These are phyloP conservation scores for Aristolochia fimbriata DNA, from an alignment of 164 flowering plant species.

Conservation along the genomic window DNA sequence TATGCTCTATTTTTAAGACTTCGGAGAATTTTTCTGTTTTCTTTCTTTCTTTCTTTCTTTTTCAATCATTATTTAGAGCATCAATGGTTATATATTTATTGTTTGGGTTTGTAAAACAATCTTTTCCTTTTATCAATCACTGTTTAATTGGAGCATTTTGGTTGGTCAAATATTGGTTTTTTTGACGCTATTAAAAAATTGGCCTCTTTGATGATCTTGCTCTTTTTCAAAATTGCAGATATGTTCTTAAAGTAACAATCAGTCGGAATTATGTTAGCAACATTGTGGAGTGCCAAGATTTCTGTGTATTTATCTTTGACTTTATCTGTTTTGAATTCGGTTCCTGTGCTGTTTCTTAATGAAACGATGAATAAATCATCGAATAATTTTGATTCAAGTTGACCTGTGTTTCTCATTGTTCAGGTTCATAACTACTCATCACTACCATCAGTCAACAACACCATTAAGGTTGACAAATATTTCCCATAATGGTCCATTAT, in stretches of 20 bases:
- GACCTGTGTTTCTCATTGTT: constrained; percentile 6
- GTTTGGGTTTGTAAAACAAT: no score
- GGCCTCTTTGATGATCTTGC: no score
- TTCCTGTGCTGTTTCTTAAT: not conserved
- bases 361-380: not conserved
- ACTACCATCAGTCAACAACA: constrained; percentile 72
- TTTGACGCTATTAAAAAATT: no score
- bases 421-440: constrained; percentile 84
- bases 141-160: no score
- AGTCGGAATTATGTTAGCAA: constrained; percentile 81
- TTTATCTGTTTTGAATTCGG: not conserved
- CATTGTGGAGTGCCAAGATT: constrained; percentile 78
- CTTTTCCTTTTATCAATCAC: no score
- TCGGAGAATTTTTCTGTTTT: not conserved
- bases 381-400: not conserved
- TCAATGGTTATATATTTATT: no score
- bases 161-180: no score
- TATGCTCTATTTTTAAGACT: constrained; percentile 14
- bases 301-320: constrained; percentile 41
- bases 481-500: not conserved
- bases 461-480: constrained; percentile 66
- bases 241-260: constrained; percentile 79
- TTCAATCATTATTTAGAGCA: no score
- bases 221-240: constrained; percentile 37
- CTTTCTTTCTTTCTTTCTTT: no score